Percentiles rank a stretch among this genome's conserved stretches.
These are phyloP conservation scores for Geotrichum macrosporum DNA, from an alignment of 1,139 yeast genomes.

Conservation along the genomic window DNA sequence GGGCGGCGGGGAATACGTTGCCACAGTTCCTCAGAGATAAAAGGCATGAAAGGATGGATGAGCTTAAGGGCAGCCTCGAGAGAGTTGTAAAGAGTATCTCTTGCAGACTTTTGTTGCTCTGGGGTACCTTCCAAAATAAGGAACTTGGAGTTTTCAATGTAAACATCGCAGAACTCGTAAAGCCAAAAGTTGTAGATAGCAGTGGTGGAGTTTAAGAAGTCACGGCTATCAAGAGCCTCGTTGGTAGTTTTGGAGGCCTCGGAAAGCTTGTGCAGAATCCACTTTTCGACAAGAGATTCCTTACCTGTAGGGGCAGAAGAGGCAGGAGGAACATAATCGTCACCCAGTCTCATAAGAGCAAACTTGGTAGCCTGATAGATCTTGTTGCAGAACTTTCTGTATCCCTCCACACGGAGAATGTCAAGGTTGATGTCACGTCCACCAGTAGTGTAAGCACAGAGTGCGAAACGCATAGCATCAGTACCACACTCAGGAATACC, in stretches of 20 bases:
- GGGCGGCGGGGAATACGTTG: slow-evolving; percentile 92
- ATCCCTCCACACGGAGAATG: slow-evolving; percentile 95
- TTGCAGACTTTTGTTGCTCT: slow-evolving; percentile 80
- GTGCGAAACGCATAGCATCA: slow-evolving; percentile 94
- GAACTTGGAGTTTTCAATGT: slow-evolving; percentile 93
- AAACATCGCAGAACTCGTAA: slow-evolving; percentile 91
- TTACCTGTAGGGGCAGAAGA: slow-evolving; percentile 58
- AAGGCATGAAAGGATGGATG: slow-evolving; percentile 99
- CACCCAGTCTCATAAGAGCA: slow-evolving; percentile 88
- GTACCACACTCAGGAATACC: slow-evolving; percentile 99
- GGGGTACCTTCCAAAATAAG: slow-evolving; percentile 87
- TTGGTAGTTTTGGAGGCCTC: slow-evolving; percentile 62
- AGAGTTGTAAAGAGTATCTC: slow-evolving; percentile 88
- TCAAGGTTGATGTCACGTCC: slow-evolving; percentile 97
- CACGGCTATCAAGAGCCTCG: slow-evolving; percentile 71
- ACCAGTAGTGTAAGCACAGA: slow-evolving; percentile 98
- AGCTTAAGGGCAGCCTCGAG: slow-evolving; percentile 85
- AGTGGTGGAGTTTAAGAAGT: slow-evolving; percentile 82
- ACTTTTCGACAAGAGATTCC: slow-evolving; percentile 89
- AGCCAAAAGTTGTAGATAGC: slow-evolving; percentile 91
- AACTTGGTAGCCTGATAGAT: slow-evolving; percentile 98
- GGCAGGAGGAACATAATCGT: slow-evolving; percentile 77
- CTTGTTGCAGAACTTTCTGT: slow-evolving; percentile 98
- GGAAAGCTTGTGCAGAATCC: slow-evolving; percentile 88
- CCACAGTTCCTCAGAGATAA: slow-evolving; percentile 96